Base-by-base conservation (phyloP, 768 basidiomycete species). In the Boletus pseudopeckii region DNA sequence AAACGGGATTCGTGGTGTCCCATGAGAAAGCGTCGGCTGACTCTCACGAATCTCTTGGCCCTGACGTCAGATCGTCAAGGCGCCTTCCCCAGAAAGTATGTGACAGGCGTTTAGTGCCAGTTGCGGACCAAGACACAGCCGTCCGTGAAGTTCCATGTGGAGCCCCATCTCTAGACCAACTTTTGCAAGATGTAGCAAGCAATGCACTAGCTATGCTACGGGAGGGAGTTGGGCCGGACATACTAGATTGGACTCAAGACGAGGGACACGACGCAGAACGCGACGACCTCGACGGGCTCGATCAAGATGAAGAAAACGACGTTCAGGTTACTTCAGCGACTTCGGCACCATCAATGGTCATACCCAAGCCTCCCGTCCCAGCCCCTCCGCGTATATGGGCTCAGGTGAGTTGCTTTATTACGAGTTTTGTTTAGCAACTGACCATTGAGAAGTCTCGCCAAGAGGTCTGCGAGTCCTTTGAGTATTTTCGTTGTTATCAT, bases 381-480 rank as follows among this genome's bases (percentile, higher is more conserved):
- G 54, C 40, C 42, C 10, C 24, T 20, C 79, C 78, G 3, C 72
- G 57, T 5, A 74, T 80, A 26, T 80, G 78, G 78, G 77, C 78
- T 6, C 58, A 71, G 65, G 79, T 79, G 59, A 28, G 74, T 24
- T 32, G 17, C 32, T 44, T 36, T 47, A 11, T 40, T 47, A 40
- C 28, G n/a, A 41, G 15, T 24, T 2, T 37, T 40, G 11, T 32
- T 45, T 28, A 14, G 26, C n/a, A 13, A 14, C 50, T 59, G 14
- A 56, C 48, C 15, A 13, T 57, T 41, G 18, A 28, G 46, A 50
- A 91, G 89, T 86, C 88, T 24, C 82, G 90, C 39, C 89, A 91
- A 71, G 90, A 92, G 71, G 77, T 92, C 2, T 92, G 90, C 71
- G 90, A 92, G 67, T 80, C 85, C 5, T 82, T 86, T 45, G 82